phyloP scores from a whole-genome alignment of 2,329 filamentous ascomycete genomes.

The Alternaria novae-zelandiae region DNA sequence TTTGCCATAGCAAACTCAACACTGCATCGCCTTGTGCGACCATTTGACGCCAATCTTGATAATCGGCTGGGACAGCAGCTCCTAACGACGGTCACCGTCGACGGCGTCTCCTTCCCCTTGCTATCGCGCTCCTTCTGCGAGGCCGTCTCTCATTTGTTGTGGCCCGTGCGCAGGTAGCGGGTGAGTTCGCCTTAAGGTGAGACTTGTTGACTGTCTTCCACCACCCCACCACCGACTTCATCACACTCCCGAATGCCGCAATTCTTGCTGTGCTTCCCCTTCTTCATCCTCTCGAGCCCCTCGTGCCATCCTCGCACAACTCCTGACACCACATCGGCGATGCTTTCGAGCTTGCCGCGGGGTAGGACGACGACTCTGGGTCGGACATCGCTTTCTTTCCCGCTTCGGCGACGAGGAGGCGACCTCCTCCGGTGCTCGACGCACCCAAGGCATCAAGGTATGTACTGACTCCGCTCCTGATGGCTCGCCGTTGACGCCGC shows the following conservation, averaged over 20 bases:
- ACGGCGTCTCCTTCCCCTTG: not conserved
- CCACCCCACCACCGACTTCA: not conserved
- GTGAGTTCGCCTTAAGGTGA: not conserved
- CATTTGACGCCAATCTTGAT: not conserved
- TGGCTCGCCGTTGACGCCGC: not conserved
- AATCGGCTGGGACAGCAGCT: not conserved
- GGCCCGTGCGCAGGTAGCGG: constrained; percentile 2
- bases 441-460: not conserved
- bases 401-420: not conserved
- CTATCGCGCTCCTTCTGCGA: not conserved
- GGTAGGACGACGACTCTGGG: not conserved
- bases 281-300: not conserved
- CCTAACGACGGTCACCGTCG: not conserved
- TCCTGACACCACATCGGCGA: not conserved
- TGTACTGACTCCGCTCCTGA: not conserved
- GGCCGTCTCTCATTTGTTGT: not conserved
- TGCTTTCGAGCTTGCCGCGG: not conserved
- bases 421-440: not conserved
- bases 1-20: not conserved
- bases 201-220: not conserved
- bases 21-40: not conserved
- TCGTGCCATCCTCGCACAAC: not conserved
- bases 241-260: not conserved
- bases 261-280: not conserved
- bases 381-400: not conserved